These are phyloP conservation scores for Platanthera zijinensis DNA, from an alignment of 106 monocot species.

Conservation along the genomic window DNA sequence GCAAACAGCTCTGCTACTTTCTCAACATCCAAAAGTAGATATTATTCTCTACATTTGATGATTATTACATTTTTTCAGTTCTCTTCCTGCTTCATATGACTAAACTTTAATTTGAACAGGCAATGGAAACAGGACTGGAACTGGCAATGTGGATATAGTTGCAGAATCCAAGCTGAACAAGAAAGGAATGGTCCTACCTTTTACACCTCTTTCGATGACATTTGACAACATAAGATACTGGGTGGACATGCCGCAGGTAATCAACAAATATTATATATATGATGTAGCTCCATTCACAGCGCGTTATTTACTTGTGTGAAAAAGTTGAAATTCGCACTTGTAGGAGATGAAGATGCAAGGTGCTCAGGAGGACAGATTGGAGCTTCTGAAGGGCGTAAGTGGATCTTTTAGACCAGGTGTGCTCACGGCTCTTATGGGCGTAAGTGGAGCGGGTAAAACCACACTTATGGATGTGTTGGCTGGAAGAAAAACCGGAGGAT, in stretches of 20 bases:
- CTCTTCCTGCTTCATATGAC: neutral
- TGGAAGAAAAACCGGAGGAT: constrained; percentile 17
- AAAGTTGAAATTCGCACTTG: neutral
- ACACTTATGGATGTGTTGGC: constrained; percentile 15
- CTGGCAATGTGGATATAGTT: neutral
- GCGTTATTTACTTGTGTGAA: neutral
- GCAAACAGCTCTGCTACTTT: no score
- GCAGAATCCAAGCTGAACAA: neutral
- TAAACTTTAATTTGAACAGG: neutral
- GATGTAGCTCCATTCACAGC: neutral
- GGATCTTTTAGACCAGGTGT: constrained; percentile 17
- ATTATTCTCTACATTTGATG: neutral
- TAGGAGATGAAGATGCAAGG: constrained; percentile 15
- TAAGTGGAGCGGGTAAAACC: constrained; percentile 18
- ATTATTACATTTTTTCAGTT: neutral
- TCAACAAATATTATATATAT: neutral
- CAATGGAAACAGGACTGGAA: neutral
- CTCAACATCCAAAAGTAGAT: neutral
- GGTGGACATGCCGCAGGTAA: constrained; percentile 16
- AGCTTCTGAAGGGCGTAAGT: constrained; percentile 11
- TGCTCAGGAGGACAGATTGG: constrained; percentile 2
- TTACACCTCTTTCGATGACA: constrained; percentile 11
- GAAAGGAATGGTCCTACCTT: constrained; percentile 28
- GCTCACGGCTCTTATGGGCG: constrained; percentile 14
- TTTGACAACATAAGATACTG: constrained; percentile 13